phyloP scores from a whole-genome alignment of 495 filamentous ascomycete genomes.

The Recurvomyces mirabilis region DNA sequence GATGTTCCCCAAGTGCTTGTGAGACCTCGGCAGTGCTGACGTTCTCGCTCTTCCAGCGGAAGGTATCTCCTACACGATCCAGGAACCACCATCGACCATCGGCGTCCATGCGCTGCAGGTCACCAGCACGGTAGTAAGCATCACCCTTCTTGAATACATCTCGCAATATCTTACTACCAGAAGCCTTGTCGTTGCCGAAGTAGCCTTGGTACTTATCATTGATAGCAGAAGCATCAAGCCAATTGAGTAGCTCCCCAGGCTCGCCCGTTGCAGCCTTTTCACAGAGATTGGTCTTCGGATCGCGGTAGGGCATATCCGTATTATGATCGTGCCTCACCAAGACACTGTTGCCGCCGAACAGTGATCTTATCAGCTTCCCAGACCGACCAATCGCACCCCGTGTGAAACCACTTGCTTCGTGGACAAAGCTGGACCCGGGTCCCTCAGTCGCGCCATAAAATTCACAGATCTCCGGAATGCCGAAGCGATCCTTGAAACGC shows the following conservation, averaged over 20 bases:
- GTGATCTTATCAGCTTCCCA: constrained; percentile 37
- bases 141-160: constrained; percentile 68
- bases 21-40: constrained; percentile 70
- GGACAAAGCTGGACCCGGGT: constrained; percentile 59
- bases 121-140: constrained; percentile 63
- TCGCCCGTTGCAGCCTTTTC: constrained; percentile 46
- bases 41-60: constrained; percentile 77
- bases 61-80: constrained; percentile 67
- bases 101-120: constrained; percentile 50
- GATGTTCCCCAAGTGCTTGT: constrained; percentile 52
- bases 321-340: constrained; percentile 65
- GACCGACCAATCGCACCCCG: constrained; percentile 73
- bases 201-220: constrained; percentile 55
- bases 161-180: constrained; percentile 54
- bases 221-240: constrained; percentile 55
- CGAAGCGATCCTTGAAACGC: constrained; percentile 76
- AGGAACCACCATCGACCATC: constrained; percentile 74
- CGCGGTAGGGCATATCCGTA: constrained; percentile 57
- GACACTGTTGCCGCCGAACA: constrained; percentile 41
- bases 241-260: constrained; percentile 70
- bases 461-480: constrained; percentile 66
- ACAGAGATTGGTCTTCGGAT: constrained; percentile 65
- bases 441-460: constrained; percentile 91
- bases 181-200: constrained; percentile 53
- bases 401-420: constrained; percentile 60